phyloP scores from a whole-genome alignment of 805 yeast species.

The Pachysolen tannophilus region DNA sequence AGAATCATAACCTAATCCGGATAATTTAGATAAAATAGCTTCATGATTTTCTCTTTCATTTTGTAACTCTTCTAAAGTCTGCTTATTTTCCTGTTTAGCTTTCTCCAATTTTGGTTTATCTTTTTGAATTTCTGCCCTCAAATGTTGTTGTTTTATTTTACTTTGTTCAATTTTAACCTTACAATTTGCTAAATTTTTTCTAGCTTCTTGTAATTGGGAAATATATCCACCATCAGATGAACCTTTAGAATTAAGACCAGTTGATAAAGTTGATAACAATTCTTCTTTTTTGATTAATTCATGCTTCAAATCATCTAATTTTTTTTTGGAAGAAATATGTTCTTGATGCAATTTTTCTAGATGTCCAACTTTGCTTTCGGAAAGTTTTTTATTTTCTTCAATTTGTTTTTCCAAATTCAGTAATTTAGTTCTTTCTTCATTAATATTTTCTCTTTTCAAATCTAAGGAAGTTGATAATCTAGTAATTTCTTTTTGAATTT shows the following conservation, averaged over 20 bases:
- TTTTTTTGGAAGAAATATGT: slow-evolving; percentile 34
- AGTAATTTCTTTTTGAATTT: slow-evolving; percentile 53
- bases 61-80: slow-evolving; percentile 34
- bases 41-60: slow-evolving; percentile 29
- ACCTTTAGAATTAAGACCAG: slow-evolving; percentile 86
- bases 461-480: slow-evolving; percentile 59
- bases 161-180: slow-evolving; percentile 52
- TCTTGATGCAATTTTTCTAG: slow-evolving; percentile 35
- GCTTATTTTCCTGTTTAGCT: slow-evolving; percentile 44
- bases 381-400: slow-evolving; percentile 21
- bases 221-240: slow-evolving; percentile 69
- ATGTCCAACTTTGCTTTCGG: slow-evolving; percentile 26
- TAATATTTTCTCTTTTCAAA: slow-evolving; percentile 45
- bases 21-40: slow-evolving; percentile 33
- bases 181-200: slow-evolving; percentile 43
- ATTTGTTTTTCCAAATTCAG: slow-evolving; percentile 26
- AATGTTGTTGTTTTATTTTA: slow-evolving; percentile 48
- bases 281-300: slow-evolving; percentile 61
- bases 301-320: slow-evolving; percentile 37
- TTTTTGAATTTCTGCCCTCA: slow-evolving; percentile 39
- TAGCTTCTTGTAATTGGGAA: slow-evolving; percentile 60
- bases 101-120: slow-evolving; percentile 39
- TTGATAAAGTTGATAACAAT: slow-evolving; percentile 68
- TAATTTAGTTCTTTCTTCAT: slow-evolving; percentile 40
- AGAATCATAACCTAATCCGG: slow-evolving; percentile 51